Base-by-base conservation (phyloP, 306 rosid genomes). In the Oxytropis ochrocephala region DNA sequence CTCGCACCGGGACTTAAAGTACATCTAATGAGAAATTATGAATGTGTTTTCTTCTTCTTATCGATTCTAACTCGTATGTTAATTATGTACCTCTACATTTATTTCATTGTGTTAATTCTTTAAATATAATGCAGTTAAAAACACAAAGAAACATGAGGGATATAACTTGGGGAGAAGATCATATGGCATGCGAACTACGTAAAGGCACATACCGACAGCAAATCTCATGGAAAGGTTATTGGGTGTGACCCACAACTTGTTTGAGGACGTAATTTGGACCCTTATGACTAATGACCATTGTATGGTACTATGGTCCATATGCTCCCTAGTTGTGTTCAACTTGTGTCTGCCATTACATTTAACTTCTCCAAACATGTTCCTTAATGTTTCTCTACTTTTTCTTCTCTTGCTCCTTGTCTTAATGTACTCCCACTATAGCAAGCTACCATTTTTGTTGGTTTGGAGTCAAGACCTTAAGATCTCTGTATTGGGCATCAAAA, bases 301-400 rank as follows among this genome's bases (percentile, higher is more conserved):
- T 32, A 13, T 65, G 1, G 29, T 24, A n/a, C n/a, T n/a, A 24
- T 24, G 90, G 85, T 62, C 97, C 97, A 82, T 78, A 11, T 84
- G 88, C 79, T 62, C 64, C 84, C 81, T 77, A 1, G 53, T 58
- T 73, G 5, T 54, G n/a, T 63, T 75, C 61, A 73, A 50, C 46
- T 69, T 24, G 2, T 85, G 92, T 90, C 89, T 81, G 89, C 86
- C 82, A 68, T 67, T 81, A 35, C 67, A 29, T 61, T 77, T 70
- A 14, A 64, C 35, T 54, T 51, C 30, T 29, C 67, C 70, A 41
- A 64, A 64, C 77, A 50, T 47, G 55, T 50, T 60, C 18, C 42
- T 3, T 2, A 60, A n/a, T 72, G 75, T 67, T 48, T 64, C 65
- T 11, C 38, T 60, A 10, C 33, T 43, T 11, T 36, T 41, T 11